Conservation (phyloP, 2,329 filamentous ascomycete genomes). For the Talaromyces pinophilus region DNA sequence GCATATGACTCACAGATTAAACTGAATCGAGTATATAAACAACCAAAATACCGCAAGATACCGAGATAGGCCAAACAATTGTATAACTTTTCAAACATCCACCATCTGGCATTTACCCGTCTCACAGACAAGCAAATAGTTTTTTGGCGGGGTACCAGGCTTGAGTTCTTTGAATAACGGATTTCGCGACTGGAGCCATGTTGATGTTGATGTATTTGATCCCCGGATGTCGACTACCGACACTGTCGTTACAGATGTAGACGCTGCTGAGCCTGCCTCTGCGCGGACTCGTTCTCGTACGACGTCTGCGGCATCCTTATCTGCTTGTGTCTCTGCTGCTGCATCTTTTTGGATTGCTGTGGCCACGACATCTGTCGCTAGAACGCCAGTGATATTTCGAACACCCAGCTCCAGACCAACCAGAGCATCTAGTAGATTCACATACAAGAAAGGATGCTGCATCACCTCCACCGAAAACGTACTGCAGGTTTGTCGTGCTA, state of each 20-base stretch:
- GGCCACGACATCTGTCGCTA: constrained; percentile 37
- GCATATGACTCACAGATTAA: background rate
- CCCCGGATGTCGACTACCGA: constrained; percentile 43
- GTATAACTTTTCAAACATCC: constrained; percentile 30
- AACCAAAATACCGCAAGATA: background rate
- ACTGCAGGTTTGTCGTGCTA: constrained; percentile 72
- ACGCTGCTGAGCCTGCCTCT: constrained; percentile 36
- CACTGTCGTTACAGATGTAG: constrained; percentile 36
- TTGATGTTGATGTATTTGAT: constrained; percentile 32
- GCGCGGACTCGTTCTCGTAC: constrained; percentile 34
- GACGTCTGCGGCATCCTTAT: constrained; percentile 23
- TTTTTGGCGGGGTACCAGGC: constrained; percentile 36
- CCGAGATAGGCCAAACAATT: background rate
- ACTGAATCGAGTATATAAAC: background rate
- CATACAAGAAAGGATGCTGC: constrained; percentile 91
- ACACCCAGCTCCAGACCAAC: constrained; percentile 73
- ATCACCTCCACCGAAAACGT: constrained; percentile 90
- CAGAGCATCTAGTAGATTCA: constrained; percentile 73
- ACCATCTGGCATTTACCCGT: constrained; percentile 38
- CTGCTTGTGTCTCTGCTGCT: constrained; percentile 20
- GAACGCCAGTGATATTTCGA: constrained; percentile 59
- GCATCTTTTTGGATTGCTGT: constrained; percentile 25
- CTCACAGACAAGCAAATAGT: constrained; percentile 44
- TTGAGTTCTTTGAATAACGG: constrained; percentile 41
- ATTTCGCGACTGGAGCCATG: constrained; percentile 44